Conservation (phyloP, 169 alveolate species). For the Babesia ovata region DNA sequence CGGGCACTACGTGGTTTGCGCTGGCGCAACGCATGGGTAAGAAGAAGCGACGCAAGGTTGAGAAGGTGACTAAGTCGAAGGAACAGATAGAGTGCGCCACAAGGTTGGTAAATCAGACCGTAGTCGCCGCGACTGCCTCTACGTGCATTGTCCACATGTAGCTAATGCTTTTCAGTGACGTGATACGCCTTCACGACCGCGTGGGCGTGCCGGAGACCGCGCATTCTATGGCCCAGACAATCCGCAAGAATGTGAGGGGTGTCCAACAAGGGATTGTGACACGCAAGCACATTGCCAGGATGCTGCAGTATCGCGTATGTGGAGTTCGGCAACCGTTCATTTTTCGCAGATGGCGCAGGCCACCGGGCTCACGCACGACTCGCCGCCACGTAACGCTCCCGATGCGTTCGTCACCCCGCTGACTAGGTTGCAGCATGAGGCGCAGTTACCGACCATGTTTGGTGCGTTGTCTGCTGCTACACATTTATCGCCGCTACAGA, state of each 20-base stretch:
- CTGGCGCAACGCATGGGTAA: conserved; percentile 62
- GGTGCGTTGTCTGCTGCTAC: conserved; percentile 22
- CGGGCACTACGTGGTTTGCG: conserved; percentile 5
- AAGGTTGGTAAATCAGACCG: conserved; percentile 18
- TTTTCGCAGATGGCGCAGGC: conserved; percentile 48
- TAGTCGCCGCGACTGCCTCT: neutral
- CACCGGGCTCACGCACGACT: conserved; percentile 47
- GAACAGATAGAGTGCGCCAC: conserved; percentile 59
- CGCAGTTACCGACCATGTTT: conserved; percentile 75
- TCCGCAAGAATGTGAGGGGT: conserved; percentile 67
- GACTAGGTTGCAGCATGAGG: conserved; percentile 78
- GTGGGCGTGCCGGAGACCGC: conserved; percentile 82
- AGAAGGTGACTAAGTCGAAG: conserved; percentile 50
- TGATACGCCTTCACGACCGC: conserved; percentile 78
- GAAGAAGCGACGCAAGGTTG: conserved; percentile 68
- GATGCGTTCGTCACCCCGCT: conserved; percentile 79
- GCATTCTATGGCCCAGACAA: conserved; percentile 77
- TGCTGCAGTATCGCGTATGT: conserved; percentile 73
- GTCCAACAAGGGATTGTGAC: conserved; percentile 73
- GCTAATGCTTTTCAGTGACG: conserved; percentile 22
- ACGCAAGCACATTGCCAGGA: conserved; percentile 75
- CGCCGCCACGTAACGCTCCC: conserved; percentile 17
- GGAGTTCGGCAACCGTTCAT: conserved; percentile 15
- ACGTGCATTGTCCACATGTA: neutral
- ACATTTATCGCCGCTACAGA: conserved; percentile 20